Base-by-base conservation (phyloP, 495 filamentous ascomycete genomes). In the Geopyxis carbonaria region DNA sequence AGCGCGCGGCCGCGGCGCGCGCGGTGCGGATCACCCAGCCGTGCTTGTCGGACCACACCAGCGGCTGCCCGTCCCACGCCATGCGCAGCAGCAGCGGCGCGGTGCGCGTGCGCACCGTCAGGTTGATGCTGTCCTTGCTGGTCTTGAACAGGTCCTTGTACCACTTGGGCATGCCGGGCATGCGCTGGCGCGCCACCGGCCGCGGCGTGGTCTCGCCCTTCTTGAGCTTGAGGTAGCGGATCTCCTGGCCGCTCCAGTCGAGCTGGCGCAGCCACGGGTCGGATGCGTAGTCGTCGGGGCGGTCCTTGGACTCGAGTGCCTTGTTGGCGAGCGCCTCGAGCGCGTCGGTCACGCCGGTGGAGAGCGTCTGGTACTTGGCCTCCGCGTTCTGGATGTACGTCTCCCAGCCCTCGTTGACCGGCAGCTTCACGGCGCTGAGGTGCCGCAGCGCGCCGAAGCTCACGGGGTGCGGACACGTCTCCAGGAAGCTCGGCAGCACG, bases 401-500 rank as follows among this genome's bases (percentile, higher is more conserved):
- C 39, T 85, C 66, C 91, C 91, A 99, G 0, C 76, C 73, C 45
- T 76, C 66, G 50, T 94, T 70, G 43, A 94, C 82, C 0, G 89
- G 89, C 21, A 99, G 64, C 40, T 93, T 91, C 33, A 93, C 82
- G 4, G 85, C 78, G 4, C 87, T 85, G 5, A 99, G 68, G 59
- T 94, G 85, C 29, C 91, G 71, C 21, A 95, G 67, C 8, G 89
- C 87, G 4, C 81, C 86, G 53, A 99, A 99, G 58, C 84, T 95
- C 44, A 95, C 89, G 2, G 89, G 91, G 60, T 99, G 91, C 2
- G 91, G 87, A 48, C 89, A 95, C 22, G 78, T 76, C 22, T 79
- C 62, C 8, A 94, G 64, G 54, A 92, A 99, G 32, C 75, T 73
- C 1, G 84, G 81, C 34, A 99, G 89, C 2, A 95, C 82, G 38